Conservation (phyloP, 148 eudicot species). For the Nepenthes mirabilis region DNA sequence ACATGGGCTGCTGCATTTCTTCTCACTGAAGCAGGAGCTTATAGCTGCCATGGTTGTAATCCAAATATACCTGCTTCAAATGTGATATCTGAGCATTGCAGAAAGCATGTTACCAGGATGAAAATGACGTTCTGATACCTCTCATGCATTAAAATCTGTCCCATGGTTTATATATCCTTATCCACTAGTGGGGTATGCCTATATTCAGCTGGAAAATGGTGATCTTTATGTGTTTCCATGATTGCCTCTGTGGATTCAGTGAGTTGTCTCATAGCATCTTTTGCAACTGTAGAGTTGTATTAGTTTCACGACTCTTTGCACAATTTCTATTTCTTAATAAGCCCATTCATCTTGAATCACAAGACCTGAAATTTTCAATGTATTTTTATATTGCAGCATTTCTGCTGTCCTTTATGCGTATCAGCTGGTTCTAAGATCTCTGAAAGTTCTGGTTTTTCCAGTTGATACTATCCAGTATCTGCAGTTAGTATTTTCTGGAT, state of each 20-base stretch:
- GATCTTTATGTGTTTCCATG: conserved; percentile 85
- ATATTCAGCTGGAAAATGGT: conserved; percentile 88
- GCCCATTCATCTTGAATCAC: no score
- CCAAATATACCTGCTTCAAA: conserved; percentile 69
- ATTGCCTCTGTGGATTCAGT: conserved; percentile 95
- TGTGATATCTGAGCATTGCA: conserved; percentile 75
- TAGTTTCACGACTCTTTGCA: neutral
- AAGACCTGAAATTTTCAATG: no score
- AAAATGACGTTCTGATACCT: conserved; percentile 84
- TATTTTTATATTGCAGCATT: no score
- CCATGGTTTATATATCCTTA: conserved; percentile 98
- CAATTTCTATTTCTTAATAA: neutral
- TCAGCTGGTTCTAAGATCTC: no score
- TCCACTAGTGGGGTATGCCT: conserved; percentile 92
- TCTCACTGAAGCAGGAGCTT: conserved; percentile 87
- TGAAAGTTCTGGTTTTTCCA: no score
- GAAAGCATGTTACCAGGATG: conserved; percentile 68
- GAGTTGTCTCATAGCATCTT: conserved; percentile 18
- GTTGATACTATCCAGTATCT: no score
- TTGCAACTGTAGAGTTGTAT: neutral
- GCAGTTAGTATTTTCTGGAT: no score
- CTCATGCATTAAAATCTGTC: conserved; percentile 72
- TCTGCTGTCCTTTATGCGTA: no score
- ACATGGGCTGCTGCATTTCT: conserved; percentile 85
- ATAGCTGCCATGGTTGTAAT: conserved; percentile 79